Evolutionary conservation across 1,139 yeast species (phyloP).

Genomic region (Suhomyces wounanorum): DNA sequence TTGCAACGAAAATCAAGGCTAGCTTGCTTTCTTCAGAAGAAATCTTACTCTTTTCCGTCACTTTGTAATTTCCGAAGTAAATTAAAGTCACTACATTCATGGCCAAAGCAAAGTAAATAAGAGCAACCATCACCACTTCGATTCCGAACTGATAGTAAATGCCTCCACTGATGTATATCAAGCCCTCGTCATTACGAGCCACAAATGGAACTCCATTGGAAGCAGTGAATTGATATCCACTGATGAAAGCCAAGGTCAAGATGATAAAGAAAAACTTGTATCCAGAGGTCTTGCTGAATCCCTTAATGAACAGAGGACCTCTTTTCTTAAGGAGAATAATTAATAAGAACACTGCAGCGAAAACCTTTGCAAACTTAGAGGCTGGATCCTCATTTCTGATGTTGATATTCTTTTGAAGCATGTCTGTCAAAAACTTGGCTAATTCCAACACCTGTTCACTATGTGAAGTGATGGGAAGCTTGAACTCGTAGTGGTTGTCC

Average conservation of each 20-base stretch:
- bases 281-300: slow-evolving; percentile 33
- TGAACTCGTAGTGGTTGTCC: slow-evolving; percentile 36
- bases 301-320: slow-evolving; percentile 40
- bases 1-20: slow-evolving; percentile 22
- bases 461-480: slow-evolving; percentile 28
- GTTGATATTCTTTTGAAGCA: slow-evolving; percentile 43
- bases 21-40: slow-evolving; percentile 20
- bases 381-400: slow-evolving; percentile 46
- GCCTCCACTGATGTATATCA: slow-evolving; percentile 64
- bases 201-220: slow-evolving; percentile 64
- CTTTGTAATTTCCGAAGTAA: slow-evolving; percentile 35
- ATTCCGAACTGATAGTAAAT: slow-evolving; percentile 67
- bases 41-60: slow-evolving; percentile 23
- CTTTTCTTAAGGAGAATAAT: slow-evolving; percentile 54
- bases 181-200: slow-evolving; percentile 50
- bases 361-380: slow-evolving; percentile 46
- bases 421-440: slow-evolving; percentile 53
- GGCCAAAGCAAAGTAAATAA: slow-evolving; percentile 49
- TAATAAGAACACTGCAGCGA: slow-evolving; percentile 43
- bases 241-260: slow-evolving; percentile 45
- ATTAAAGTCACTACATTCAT: slow-evolving; percentile 40
- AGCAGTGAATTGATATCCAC: slow-evolving; percentile 66
- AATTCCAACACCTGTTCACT: slow-evolving; percentile 45
- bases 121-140: slow-evolving; percentile 56
- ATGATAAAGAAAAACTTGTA: slow-evolving; percentile 42